phyloP scores from a whole-genome alignment of 768 basidiomycete genomes.

The Boletus patriciae region DNA sequence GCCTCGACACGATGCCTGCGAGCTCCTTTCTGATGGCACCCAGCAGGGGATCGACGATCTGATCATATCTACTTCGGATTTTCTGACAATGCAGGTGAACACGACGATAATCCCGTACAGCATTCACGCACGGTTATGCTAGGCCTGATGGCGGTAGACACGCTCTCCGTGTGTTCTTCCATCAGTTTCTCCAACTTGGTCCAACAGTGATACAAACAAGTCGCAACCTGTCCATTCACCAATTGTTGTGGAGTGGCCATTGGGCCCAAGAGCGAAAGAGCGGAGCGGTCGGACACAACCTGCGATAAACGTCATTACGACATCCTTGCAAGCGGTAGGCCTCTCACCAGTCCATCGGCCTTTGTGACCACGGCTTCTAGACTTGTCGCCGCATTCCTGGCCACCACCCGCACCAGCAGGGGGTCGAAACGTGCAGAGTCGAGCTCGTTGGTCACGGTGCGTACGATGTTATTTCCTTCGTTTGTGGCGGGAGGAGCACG shows the following conservation, averaged over 20 bases:
- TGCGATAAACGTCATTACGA: conserved; percentile 29
- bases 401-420: conserved; percentile 74
- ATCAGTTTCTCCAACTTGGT: conserved; percentile 25
- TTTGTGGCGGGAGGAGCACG: conserved; percentile 68
- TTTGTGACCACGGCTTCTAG: conserved; percentile 68
- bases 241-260: conserved; percentile 76
- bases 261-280: conserved; percentile 72
- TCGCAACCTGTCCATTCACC: conserved; percentile 75
- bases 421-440: conserved; percentile 60
- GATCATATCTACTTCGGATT: conserved; percentile 45
- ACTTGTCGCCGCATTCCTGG: conserved; percentile 65
- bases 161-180: conserved; percentile 35
- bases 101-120: neutral
- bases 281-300: conserved; percentile 71
- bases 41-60: conserved; percentile 60
- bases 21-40: conserved; percentile 78
- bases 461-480: conserved; percentile 76
- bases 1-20: conserved; percentile 69
- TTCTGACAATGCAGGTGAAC: conserved; percentile 16
- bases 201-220: conserved; percentile 49
- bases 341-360: conserved; percentile 66
- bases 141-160: conserved; percentile 55
- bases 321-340: neutral
- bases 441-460: conserved; percentile 85
- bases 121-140: conserved; percentile 53